Evolutionary conservation across 2,329 filamentous ascomycete genomes (phyloP).

Genomic region (Ceratocystis harringtonii): DNA sequence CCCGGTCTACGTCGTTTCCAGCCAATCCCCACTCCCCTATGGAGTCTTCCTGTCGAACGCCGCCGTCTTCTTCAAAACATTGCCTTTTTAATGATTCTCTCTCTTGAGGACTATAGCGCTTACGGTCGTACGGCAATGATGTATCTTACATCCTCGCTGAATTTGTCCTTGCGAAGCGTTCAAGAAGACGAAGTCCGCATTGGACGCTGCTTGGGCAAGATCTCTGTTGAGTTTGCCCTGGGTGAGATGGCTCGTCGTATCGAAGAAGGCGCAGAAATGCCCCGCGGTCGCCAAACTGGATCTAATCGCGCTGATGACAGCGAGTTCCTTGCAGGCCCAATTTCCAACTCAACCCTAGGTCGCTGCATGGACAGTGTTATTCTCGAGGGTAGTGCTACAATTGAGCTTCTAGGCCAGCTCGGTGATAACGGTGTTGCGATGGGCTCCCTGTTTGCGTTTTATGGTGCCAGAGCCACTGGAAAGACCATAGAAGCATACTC

Average conservation of each 20-base stretch:
- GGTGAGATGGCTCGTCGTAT: constrained; percentile 17
- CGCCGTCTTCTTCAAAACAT: constrained; percentile 55
- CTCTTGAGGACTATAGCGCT: constrained; percentile 61
- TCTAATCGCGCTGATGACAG: constrained; percentile 15
- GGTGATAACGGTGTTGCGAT: constrained; percentile 67
- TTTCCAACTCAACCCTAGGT: constrained; percentile 67
- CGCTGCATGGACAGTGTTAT: constrained; percentile 63
- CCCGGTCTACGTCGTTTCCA: constrained; percentile 37
- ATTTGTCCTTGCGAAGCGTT: constrained; percentile 49
- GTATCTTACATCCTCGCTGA: constrained; percentile 53
- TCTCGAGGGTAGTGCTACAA: constrained; percentile 57
- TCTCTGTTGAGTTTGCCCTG: constrained; percentile 31
- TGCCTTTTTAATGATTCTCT: constrained; percentile 56
- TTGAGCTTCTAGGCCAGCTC: constrained; percentile 63
- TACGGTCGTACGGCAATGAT: constrained; percentile 59
- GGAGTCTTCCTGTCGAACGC: constrained; percentile 43
- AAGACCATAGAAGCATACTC: constrained; percentile 83
- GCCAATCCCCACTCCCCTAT: constrained; percentile 46
- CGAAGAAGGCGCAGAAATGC: constrained; percentile 22
- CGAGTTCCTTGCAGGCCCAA: constrained; percentile 59
- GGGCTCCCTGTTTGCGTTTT: constrained; percentile 82
- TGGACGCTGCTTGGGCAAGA: constrained; percentile 56
- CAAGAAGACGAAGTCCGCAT: constrained; percentile 61
- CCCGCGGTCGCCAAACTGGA: constrained; percentile 19
- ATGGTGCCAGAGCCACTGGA: constrained; percentile 65